A percentile compares a stretch with the other conserved stretches of the same genome.
These are phyloP conservation scores for Vigna trinervia DNA, from an alignment of 306 rosid species.

Conservation along the genomic window DNA sequence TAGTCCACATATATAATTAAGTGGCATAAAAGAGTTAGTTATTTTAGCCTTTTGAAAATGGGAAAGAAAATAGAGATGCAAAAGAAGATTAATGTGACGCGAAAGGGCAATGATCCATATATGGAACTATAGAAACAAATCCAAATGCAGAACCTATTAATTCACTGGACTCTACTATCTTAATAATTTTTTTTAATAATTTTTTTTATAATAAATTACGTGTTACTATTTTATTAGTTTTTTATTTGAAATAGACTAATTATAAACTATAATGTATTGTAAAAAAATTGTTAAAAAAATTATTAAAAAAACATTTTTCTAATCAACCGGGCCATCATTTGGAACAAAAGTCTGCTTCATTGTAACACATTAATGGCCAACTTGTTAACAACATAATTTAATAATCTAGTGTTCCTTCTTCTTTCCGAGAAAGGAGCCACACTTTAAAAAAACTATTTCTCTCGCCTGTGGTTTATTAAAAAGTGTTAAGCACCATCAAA, in stretches of 20 bases:
- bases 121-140: neutral
- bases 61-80: conserved; percentile 7
- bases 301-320: too few relatives aligned
- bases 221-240: too few relatives aligned
- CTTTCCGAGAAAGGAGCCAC: conserved; percentile 50
- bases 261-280: too few relatives aligned
- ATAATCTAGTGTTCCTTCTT: conserved; percentile 44
- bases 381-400: conserved; percentile 39
- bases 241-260: too few relatives aligned
- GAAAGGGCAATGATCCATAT: conserved; percentile 1
- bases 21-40: neutral
- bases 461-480: conserved; percentile 18
- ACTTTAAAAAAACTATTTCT: neutral
- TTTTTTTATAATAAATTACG: too few relatives aligned
- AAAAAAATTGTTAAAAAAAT: too few relatives aligned
- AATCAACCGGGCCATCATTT: conserved; percentile 40
- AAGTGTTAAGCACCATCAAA: neutral
- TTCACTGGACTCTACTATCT: too few relatives aligned
- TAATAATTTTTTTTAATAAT: too few relatives aligned
- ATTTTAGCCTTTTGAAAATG: conserved; percentile 12
- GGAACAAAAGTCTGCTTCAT: conserved; percentile 44
- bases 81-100: conserved; percentile 23
- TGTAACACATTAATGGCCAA: conserved; percentile 36
- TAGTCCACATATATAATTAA: neutral
- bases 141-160: conserved; percentile 19